A percentile compares a stretch with the other conserved stretches of the same genome.
These are phyloP conservation scores for Cudoniella acicularis DNA, from an alignment of 495 filamentous ascomycete genomes.

Conservation along the genomic window DNA sequence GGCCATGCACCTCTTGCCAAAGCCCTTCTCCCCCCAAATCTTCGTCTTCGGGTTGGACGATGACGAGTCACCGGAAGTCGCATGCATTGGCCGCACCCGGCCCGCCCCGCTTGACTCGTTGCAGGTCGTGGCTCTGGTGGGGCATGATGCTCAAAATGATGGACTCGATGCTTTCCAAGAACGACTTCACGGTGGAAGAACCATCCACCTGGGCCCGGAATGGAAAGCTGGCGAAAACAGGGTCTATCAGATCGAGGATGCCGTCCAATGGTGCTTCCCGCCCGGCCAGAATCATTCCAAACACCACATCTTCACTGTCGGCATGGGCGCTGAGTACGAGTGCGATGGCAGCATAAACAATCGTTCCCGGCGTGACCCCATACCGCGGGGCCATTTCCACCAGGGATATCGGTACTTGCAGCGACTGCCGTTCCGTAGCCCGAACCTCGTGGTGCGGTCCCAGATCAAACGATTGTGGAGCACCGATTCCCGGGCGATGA, in stretches of 20 bases:
- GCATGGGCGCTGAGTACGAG: neutral
- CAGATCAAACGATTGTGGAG: too few species aligned
- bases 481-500: too few species aligned
- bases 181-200: neutral
- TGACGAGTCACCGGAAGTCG: neutral
- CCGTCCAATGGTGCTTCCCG: neutral
- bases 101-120: neutral
- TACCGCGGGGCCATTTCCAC: too few species aligned
- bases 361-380: too few species aligned
- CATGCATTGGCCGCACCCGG: neutral
- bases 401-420: too few species aligned
- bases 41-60: neutral
- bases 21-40: neutral
- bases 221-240: neutral
- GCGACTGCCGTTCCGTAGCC: too few species aligned
- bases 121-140: neutral
- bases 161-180: neutral
- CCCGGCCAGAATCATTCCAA: neutral
- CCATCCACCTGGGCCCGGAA: neutral
- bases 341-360: neutral
- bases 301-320: neutral
- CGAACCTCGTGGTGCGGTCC: too few species aligned
- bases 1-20: neutral
- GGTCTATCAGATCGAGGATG: neutral
- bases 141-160: neutral